A percentile compares a stretch with the other conserved stretches of the same genome.
Conservation (phyloP, 1,284 basidiomycete species). For the Pseudozyma tsukubaensis region DNA sequence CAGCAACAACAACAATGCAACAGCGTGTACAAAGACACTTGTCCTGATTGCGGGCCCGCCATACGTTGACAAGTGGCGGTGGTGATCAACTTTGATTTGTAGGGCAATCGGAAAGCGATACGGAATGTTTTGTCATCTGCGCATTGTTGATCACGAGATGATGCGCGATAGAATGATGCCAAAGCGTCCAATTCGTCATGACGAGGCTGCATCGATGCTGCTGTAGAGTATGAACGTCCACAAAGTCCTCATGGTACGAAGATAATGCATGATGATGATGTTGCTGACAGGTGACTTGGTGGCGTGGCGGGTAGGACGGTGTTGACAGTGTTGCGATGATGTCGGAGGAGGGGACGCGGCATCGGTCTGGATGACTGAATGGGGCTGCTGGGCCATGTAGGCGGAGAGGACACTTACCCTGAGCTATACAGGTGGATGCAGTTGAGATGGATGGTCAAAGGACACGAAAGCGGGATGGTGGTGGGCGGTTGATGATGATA, state of each 20-base stretch:
- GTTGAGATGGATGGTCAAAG: constrained; percentile 31
- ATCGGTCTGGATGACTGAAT: constrained; percentile 17
- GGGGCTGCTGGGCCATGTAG: not conserved
- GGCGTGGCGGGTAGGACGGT: constrained; percentile 11
- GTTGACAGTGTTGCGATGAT: not conserved
- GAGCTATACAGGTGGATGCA: constrained; percentile 34
- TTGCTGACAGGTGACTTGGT: not conserved
- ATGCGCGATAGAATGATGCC: not conserved
- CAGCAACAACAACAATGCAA: too few species aligned
- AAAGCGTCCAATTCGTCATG: too few species aligned
- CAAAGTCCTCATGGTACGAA: not conserved
- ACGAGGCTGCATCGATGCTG: too few species aligned
- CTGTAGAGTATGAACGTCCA: not conserved
- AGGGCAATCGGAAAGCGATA: too few species aligned
- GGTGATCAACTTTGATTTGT: too few species aligned
- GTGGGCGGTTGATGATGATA: constrained; percentile 26
- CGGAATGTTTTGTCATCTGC: too few species aligned
- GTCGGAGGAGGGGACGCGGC: constrained; percentile 7
- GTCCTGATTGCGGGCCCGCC: too few species aligned
- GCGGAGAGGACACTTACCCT: constrained; percentile 28
- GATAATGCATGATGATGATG: not conserved
- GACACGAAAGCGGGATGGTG: constrained; percentile 27
- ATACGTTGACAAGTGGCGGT: too few species aligned
- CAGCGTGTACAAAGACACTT: too few species aligned
- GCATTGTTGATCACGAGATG: too few species aligned